Conservation (phyloP, 2,329 filamentous ascomycete genomes). For the Neopestalotiopsis clavispora region DNA sequence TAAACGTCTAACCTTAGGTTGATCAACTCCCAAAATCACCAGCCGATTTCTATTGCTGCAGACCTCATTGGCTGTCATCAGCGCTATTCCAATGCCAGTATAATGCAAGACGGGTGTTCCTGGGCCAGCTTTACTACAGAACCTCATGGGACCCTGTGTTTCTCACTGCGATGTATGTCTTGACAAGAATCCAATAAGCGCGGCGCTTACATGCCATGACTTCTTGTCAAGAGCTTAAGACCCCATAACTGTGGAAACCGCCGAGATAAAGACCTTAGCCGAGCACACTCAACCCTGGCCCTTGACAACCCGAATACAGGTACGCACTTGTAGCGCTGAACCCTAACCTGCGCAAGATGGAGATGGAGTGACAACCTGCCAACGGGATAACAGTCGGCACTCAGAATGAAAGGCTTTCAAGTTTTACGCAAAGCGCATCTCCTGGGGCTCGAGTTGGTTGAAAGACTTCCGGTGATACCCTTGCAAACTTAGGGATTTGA, state of each 20-base stretch:
- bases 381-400: background rate
- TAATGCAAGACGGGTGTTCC: too few species aligned
- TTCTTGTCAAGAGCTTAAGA: background rate
- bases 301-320: background rate
- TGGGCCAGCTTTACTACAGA: too few species aligned
- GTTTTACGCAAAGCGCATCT: too few species aligned
- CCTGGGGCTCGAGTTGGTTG: too few species aligned
- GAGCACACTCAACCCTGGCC: background rate
- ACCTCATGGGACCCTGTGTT: background rate
- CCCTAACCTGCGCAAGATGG: background rate
- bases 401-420: background rate
- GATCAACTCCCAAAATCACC: too few species aligned
- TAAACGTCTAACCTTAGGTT: too few species aligned
- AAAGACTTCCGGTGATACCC: too few species aligned
- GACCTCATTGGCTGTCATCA: too few species aligned
- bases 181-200: background rate
- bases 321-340: background rate
- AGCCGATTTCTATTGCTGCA: too few species aligned
- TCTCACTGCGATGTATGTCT: background rate
- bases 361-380: background rate
- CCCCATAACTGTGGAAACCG: background rate
- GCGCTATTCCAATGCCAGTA: too few species aligned
- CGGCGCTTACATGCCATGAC: background rate
- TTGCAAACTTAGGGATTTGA: too few species aligned
- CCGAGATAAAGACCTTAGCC: background rate